Conservation (phyloP, 2,329 filamentous ascomycete genomes). For the Phyllosticta paracitricarpa region DNA sequence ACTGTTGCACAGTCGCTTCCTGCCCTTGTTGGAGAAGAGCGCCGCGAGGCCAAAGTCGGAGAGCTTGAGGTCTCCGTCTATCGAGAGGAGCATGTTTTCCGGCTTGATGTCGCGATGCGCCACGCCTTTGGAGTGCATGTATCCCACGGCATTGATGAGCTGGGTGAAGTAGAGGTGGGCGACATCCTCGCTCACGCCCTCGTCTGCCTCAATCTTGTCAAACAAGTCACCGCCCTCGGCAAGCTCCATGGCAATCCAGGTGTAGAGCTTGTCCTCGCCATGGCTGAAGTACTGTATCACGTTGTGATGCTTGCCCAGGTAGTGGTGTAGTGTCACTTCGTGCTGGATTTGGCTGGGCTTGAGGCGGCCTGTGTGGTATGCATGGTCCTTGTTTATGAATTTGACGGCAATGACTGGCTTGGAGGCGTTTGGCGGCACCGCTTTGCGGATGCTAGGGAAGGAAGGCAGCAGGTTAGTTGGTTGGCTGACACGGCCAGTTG, state of each 20-base stretch:
- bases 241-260: slow-evolving; percentile 97
- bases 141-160: slow-evolving; percentile 79
- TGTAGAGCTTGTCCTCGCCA: slow-evolving; percentile 77
- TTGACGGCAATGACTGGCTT: slow-evolving; percentile 90
- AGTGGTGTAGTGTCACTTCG: slow-evolving; percentile 82
- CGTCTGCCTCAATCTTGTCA: slow-evolving; percentile 98
- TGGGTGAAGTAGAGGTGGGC: slow-evolving; percentile 95
- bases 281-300: slow-evolving; percentile 87
- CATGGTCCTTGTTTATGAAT: slow-evolving; percentile 96
- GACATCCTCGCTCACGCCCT: slow-evolving; percentile 87
- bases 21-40: slow-evolving; percentile 81
- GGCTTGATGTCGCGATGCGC: slow-evolving; percentile 70
- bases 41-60: slow-evolving; percentile 96
- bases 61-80: slow-evolving; percentile 78
- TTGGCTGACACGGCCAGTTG: background rate
- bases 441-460: slow-evolving; percentile 73
- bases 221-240: slow-evolving; percentile 94
- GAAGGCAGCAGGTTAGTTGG: slow-evolving; percentile 2
- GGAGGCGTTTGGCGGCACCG: slow-evolving; percentile 58
- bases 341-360: slow-evolving; percentile 81
- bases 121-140: slow-evolving; percentile 92
- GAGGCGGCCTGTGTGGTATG: slow-evolving; percentile 77
- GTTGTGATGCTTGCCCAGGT: slow-evolving; percentile 82
- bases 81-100: slow-evolving; percentile 86
- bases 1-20: slow-evolving; percentile 71